Evolutionary conservation across 768 basidiomycete species (phyloP).

Genomic region (Gyrodon lividus): DNA sequence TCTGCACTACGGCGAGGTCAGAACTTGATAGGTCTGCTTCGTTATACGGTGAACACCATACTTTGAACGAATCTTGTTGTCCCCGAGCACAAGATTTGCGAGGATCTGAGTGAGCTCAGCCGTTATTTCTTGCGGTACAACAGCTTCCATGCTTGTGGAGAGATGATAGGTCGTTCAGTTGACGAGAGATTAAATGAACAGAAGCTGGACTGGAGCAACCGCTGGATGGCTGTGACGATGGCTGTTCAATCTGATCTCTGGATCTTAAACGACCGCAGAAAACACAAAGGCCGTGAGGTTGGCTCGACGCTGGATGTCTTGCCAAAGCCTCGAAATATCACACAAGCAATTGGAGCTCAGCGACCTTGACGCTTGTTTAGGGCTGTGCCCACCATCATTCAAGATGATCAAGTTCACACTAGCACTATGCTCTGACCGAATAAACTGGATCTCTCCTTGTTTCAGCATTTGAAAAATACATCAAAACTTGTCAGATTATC

Average conservation of each 20-base stretch:
- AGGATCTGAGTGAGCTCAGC: constrained; percentile 80
- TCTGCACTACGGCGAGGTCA: constrained; percentile 55
- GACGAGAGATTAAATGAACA: constrained; percentile 1
- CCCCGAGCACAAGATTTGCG: constrained; percentile 79
- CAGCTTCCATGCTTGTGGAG: constrained; percentile 27
- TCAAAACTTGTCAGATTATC: no score
- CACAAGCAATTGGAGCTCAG: not conserved
- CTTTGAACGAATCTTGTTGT: constrained; percentile 80
- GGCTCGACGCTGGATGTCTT: not conserved
- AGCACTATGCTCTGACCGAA: no score
- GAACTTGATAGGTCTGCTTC: not conserved
- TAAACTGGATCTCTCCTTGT: no score
- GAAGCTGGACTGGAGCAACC: not conserved
- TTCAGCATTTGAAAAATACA: no score
- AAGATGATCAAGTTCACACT: not conserved
- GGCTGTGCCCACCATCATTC: not conserved
- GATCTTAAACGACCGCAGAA: not conserved
- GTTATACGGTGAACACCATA: constrained; percentile 23
- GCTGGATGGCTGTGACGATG: not conserved
- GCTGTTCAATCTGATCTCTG: not conserved
- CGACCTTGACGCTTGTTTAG: not conserved
- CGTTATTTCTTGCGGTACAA: constrained; percentile 62
- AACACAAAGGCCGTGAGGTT: not conserved
- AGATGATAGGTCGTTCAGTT: not conserved
- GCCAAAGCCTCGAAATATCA: not conserved